Percentiles rank a stretch among this genome's conserved stretches.
Evolutionary conservation across 306 rosid genomes (phyloP).

Genomic region (Oemleria cerasiformis): DNA sequence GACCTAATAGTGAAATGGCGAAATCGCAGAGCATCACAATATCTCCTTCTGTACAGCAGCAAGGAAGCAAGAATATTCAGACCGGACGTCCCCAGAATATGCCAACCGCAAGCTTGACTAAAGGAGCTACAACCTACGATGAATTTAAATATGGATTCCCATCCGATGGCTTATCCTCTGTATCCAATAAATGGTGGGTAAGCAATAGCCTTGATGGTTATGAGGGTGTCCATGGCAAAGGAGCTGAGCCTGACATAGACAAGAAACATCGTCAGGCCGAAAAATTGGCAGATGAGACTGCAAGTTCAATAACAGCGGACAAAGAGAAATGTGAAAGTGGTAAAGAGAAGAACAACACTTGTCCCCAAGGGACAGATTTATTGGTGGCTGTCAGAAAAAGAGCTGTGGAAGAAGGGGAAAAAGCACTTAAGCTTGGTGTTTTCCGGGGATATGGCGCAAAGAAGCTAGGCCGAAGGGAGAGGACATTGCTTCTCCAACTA

Average conservation of each 20-base stretch:
- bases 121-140: slow-evolving; percentile 49
- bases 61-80: slow-evolving; percentile 55
- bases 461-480: slow-evolving; percentile 57
- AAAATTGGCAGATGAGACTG: slow-evolving; percentile 20
- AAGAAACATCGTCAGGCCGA: slow-evolving; percentile 33
- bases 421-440: slow-evolving; percentile 52
- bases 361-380: slow-evolving; percentile 45
- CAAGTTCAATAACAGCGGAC: slow-evolving; percentile 21
- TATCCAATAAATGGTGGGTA: slow-evolving; percentile 92
- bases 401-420: slow-evolving; percentile 57
- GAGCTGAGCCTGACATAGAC: slow-evolving; percentile 19
- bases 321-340: slow-evolving; percentile 32
- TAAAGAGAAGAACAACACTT: slow-evolving; percentile 25
- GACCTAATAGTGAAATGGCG: slow-evolving; percentile 36
- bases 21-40: slow-evolving; percentile 44
- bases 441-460: slow-evolving; percentile 40
- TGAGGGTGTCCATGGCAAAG: slow-evolving; percentile 13
- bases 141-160: slow-evolving; percentile 86
- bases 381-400: slow-evolving; percentile 56
- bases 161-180: slow-evolving; percentile 55
- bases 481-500: slow-evolving; percentile 55
- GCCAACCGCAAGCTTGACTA: slow-evolving; percentile 33
- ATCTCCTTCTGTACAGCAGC: slow-evolving; percentile 40
- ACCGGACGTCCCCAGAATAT: slow-evolving; percentile 37
- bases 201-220: slow-evolving; percentile 32